Percentiles rank a stretch among this genome's conserved stretches.
Conservation (phyloP, 2,329 filamentous ascomycete species). For the Aspergillus sp. region DNA sequence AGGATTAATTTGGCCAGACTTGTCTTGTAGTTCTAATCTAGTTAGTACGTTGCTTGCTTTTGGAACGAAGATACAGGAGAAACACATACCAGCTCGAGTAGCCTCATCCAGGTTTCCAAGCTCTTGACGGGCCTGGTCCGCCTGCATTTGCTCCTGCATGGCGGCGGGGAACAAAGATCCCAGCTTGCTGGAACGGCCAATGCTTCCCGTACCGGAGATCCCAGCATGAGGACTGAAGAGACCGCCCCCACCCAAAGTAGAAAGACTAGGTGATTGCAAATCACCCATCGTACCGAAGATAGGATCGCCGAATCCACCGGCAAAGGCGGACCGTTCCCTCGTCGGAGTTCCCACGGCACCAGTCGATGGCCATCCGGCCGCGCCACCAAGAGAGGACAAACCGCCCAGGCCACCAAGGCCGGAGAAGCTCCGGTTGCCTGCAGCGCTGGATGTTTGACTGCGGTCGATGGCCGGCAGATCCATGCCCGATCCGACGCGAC, state of each 20-base stretch:
- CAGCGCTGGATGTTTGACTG: constrained; percentile 87
- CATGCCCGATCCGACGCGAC: constrained; percentile 53
- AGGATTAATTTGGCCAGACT: constrained; percentile 26
- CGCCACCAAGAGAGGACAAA: constrained; percentile 53
- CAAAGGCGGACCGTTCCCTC: constrained; percentile 53
- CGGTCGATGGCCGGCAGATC: constrained; percentile 70
- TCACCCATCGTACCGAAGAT: constrained; percentile 76
- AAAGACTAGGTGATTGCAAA: constrained; percentile 54
- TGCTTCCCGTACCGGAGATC: constrained; percentile 59
- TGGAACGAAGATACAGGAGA: background rate
- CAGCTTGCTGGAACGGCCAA: constrained; percentile 75
- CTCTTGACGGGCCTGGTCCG: constrained; percentile 59
- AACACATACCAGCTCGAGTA: constrained; percentile 50
- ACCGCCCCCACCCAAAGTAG: constrained; percentile 41
- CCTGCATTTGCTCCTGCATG: constrained; percentile 89
- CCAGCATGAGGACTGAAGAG: constrained; percentile 63
- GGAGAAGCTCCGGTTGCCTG: constrained; percentile 68
- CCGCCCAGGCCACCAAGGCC: constrained; percentile 52
- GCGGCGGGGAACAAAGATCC: constrained; percentile 81
- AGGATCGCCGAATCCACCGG: constrained; percentile 53
- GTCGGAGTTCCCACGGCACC: constrained; percentile 74
- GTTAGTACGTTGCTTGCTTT: background rate
- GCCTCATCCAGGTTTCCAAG: constrained; percentile 55
- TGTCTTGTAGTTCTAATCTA: constrained; percentile 24
- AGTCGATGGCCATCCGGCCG: constrained; percentile 52